Percentiles rank a stretch among this genome's conserved stretches.
These are phyloP conservation scores for Actinomucor elegans DNA, from an alignment of 371 early-diverging fungal genomes.

Conservation along the genomic window DNA sequence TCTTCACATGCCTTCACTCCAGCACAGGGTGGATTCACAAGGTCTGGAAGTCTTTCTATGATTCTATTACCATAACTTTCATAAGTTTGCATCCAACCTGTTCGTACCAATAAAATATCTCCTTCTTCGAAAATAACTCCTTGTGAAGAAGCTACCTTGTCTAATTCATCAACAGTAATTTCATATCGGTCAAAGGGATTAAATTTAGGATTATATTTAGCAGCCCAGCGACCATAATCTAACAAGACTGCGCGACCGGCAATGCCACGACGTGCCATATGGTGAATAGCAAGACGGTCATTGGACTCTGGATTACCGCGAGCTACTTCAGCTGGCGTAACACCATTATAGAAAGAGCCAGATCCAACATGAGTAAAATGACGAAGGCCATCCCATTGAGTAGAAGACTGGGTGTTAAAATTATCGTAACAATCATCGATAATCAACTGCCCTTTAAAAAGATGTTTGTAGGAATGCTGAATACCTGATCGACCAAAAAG, in stretches of 20 bases:
- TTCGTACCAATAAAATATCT: constrained; percentile 43
- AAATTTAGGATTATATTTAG: constrained; percentile 18
- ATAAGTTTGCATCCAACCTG: constrained; percentile 37
- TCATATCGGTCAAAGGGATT: constrained; percentile 34
- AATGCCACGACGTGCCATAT: constrained; percentile 45
- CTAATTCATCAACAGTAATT: constrained; percentile 36
- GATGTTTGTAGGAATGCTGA: constrained; percentile 19
- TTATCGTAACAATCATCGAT: constrained; percentile 42
- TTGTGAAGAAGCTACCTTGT: constrained; percentile 35
- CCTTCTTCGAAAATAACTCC: constrained; percentile 34
- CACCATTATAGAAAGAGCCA: constrained; percentile 35
- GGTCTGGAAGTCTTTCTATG: constrained; percentile 7
- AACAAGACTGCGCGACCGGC: constrained; percentile 45
- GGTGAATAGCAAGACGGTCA: constrained; percentile 41
- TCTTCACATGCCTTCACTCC: constrained; percentile 46
- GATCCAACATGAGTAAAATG: constrained; percentile 26
- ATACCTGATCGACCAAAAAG: constrained; percentile 29
- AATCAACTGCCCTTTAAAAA: constrained; percentile 6
- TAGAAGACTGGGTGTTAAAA: constrained; percentile 41
- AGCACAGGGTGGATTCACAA: constrained; percentile 15
- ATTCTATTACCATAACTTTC: constrained; percentile 11
- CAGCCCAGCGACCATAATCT: constrained; percentile 45
- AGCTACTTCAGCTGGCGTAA: constrained; percentile 18
- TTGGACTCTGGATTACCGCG: constrained; percentile 1
- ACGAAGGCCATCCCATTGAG: constrained; percentile 49